Evolutionary conservation across 2,329 filamentous ascomycete genomes (phyloP).

Genomic region (Fusarium drepaniforme): DNA sequence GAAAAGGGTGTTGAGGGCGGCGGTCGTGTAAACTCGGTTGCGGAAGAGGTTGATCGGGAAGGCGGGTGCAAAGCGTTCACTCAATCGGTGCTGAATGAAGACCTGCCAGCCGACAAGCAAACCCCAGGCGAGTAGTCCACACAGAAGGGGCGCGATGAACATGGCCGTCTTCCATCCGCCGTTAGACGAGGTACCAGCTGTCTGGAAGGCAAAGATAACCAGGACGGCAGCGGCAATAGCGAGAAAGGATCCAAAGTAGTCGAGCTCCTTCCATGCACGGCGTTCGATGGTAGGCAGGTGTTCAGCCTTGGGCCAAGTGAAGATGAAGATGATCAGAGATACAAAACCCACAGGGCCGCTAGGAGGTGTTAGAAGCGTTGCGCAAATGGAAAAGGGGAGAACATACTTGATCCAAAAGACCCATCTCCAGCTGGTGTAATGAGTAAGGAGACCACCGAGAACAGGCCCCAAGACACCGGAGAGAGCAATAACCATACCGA

Average conservation of each 20-base stretch:
- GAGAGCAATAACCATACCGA: slow-evolving; percentile 62
- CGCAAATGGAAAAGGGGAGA: background rate
- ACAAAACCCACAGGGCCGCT: slow-evolving; percentile 64
- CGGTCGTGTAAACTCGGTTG: slow-evolving; percentile 59
- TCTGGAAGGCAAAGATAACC: slow-evolving; percentile 70
- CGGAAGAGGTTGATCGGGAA: slow-evolving; percentile 62
- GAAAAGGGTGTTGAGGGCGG: slow-evolving; percentile 59
- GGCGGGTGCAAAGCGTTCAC: slow-evolving; percentile 51
- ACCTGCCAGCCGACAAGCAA: slow-evolving; percentile 47
- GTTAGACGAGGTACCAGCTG: slow-evolving; percentile 52
- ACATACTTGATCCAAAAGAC: slow-evolving; percentile 70
- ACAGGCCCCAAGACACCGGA: slow-evolving; percentile 65
- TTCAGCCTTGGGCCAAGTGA: slow-evolving; percentile 62
- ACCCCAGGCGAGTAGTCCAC: slow-evolving; percentile 46
- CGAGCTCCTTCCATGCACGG: slow-evolving; percentile 62
- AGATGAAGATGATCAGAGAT: slow-evolving; percentile 60
- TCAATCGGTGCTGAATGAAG: slow-evolving; percentile 40
- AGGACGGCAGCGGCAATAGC: slow-evolving; percentile 66
- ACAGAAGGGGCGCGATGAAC: slow-evolving; percentile 48
- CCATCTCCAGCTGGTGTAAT: slow-evolving; percentile 65
- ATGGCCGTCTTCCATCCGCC: slow-evolving; percentile 57
- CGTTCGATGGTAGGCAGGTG: slow-evolving; percentile 53
- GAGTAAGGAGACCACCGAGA: slow-evolving; percentile 63
- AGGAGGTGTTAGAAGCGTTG: slow-evolving; percentile 2
- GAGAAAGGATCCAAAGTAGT: slow-evolving; percentile 66